Percentiles rank a stretch among this genome's conserved stretches.
These are phyloP conservation scores for Mycena amicta DNA, from an alignment of 768 basidiomycete genomes.

Conservation along the genomic window DNA sequence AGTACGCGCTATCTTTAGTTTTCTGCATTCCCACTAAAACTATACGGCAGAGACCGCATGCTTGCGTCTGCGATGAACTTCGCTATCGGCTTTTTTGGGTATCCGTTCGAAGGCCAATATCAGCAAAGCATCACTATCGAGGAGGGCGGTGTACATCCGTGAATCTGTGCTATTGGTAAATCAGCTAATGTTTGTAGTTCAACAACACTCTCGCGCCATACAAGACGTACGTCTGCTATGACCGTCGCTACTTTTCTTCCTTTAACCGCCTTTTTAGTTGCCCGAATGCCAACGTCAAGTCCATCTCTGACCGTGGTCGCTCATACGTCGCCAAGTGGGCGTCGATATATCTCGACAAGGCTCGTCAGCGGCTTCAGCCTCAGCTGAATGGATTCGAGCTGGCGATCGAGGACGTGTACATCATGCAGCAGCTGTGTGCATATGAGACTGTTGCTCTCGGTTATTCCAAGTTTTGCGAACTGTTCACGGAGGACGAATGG, in stretches of 20 bases:
- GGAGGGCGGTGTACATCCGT: constrained; percentile 48
- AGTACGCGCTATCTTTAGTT: constrained; percentile 41
- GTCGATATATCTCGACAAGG: constrained; percentile 67
- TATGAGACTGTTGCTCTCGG: constrained; percentile 94
- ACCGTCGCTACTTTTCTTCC: not conserved
- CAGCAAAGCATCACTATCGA: constrained; percentile 81
- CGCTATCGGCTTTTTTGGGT: constrained; percentile 76
- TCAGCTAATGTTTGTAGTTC: constrained; percentile 52
- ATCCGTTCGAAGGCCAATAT: constrained; percentile 71
- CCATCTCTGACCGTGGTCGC: constrained; percentile 58
- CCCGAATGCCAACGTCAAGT: constrained; percentile 52
- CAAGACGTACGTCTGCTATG: constrained; percentile 51
- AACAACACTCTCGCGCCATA: constrained; percentile 90
- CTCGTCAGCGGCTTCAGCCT: constrained; percentile 58
- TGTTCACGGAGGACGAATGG: constrained; percentile 94
- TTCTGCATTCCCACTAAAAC: not conserved
- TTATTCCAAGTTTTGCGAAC: constrained; percentile 87
- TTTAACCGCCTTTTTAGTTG: constrained; percentile 42
- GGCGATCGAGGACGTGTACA: constrained; percentile 68
- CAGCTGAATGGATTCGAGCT: constrained; percentile 65
- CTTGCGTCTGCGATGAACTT: constrained; percentile 65
- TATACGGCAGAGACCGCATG: constrained; percentile 65
- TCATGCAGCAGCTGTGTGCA: constrained; percentile 81
- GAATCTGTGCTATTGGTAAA: too few relatives aligned
- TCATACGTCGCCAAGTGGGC: constrained; percentile 70